Percentiles rank a stretch among this genome's conserved stretches.
Conservation (phyloP, 2,329 filamentous ascomycete genomes). For the Trichoderma sp. region DNA sequence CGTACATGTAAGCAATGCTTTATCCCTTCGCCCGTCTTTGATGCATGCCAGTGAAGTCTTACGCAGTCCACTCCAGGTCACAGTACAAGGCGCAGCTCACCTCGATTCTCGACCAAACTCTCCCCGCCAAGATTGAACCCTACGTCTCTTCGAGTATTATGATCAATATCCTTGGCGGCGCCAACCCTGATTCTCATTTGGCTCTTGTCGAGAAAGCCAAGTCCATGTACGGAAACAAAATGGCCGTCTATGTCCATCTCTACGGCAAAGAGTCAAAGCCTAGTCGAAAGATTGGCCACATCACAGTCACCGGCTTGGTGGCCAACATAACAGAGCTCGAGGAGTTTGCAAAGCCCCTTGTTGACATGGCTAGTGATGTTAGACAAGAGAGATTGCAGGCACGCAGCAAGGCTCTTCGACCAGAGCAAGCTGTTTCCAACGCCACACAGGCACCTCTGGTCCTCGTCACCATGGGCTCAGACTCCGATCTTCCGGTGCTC, state of each 20-base stretch:
- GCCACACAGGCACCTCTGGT: slow-evolving; percentile 53
- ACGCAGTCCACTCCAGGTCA: slow-evolving; percentile 42
- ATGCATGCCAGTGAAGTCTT: too few species aligned
- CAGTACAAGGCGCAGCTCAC: slow-evolving; percentile 90
- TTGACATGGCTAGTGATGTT: slow-evolving; percentile 61
- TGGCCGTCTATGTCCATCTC: slow-evolving; percentile 67
- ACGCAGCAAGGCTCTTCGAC: slow-evolving; percentile 38
- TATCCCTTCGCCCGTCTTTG: too few species aligned
- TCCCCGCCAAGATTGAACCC: slow-evolving; percentile 55
- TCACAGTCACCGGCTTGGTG: slow-evolving; percentile 72
- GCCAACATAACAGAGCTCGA: slow-evolving; percentile 60
- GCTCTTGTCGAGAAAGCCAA: slow-evolving; percentile 47
- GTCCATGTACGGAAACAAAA: slow-evolving; percentile 41
- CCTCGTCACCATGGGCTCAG: slow-evolving; percentile 80
- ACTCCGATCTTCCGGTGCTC: slow-evolving; percentile 70
- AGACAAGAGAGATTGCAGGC: slow-evolving; percentile 52
- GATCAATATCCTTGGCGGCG: slow-evolving; percentile 76
- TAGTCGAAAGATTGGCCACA: slow-evolving; percentile 91
- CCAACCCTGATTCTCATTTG: slow-evolving; percentile 60
- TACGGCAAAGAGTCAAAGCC: slow-evolving; percentile 90
- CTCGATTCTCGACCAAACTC: slow-evolving; percentile 68
- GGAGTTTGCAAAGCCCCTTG: slow-evolving; percentile 61
- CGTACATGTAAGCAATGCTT: slow-evolving; percentile 49
- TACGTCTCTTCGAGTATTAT: slow-evolving; percentile 66
- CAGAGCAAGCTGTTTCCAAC: slow-evolving; percentile 24